Percentiles rank a stretch among this genome's conserved stretches.
Conservation (phyloP, 2,329 filamentous ascomycete genomes). For the Colletotrichum sp. region DNA sequence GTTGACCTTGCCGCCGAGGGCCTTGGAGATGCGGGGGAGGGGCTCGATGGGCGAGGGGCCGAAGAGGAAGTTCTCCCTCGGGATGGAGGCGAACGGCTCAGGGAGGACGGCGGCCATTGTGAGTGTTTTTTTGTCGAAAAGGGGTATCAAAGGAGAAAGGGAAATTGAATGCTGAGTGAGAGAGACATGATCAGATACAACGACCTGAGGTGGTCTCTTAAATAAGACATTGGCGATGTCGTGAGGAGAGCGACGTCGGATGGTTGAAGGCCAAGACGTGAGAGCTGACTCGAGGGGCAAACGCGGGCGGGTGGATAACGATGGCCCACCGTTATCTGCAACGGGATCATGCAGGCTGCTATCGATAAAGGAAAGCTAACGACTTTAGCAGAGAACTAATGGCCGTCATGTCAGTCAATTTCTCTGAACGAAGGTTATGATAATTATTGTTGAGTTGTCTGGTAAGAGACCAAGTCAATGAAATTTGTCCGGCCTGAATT, state of each 20-base stretch:
- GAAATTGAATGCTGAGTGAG: neutral
- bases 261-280: neutral
- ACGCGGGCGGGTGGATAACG: slow-evolving; percentile 13
- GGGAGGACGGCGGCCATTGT: slow-evolving; percentile 48
- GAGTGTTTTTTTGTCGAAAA: neutral
- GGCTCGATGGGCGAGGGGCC: slow-evolving; percentile 72
- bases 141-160: neutral
- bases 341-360: neutral
- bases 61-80: slow-evolving; percentile 65
- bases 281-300: slow-evolving; percentile 10
- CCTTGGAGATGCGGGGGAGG: slow-evolving; percentile 67
- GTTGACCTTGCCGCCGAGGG: slow-evolving; percentile 62
- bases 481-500: fast-evolving
- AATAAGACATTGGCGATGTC: neutral
- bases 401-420: fast-evolving
- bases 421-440: neutral
- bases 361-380: neutral
- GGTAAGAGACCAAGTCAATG: fast-evolving
- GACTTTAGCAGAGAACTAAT: fast-evolving
- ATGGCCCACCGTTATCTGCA: slow-evolving; percentile 18
- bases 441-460: neutral
- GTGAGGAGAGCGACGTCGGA: slow-evolving; percentile 15
- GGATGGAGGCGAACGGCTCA: slow-evolving; percentile 67
- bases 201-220: neutral
- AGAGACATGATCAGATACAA: neutral